Evolutionary conservation across 169 alveolate genomes (phyloP).

Genomic region (Cryptosporidium parvum): DNA sequence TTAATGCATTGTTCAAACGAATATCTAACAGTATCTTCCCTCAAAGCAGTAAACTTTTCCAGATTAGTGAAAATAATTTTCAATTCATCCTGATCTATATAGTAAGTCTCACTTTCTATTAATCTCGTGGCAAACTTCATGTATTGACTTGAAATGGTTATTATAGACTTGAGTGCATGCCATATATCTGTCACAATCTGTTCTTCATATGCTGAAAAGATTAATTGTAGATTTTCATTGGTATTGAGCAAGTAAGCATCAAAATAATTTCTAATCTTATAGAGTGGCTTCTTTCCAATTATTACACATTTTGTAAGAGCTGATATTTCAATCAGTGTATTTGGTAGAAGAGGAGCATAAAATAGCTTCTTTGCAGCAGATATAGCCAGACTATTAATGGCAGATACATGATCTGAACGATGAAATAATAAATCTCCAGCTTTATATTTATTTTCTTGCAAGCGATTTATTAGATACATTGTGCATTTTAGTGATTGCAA

Average conservation of each 20-base stretch:
- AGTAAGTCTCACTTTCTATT: neutral
- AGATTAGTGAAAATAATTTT: neutral
- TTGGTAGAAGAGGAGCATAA: slow-evolving; percentile 7
- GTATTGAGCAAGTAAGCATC: neutral
- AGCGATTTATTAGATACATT: slow-evolving; percentile 5
- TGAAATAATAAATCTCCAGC: slow-evolving; percentile 51
- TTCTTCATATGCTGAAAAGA: neutral
- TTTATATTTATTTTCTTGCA: slow-evolving; percentile 1
- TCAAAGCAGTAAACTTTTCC: neutral
- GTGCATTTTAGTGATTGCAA: slow-evolving; percentile 24
- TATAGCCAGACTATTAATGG: neutral
- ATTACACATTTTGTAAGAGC: neutral
- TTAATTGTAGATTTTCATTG: neutral
- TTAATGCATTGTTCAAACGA: slow-evolving; percentile 13
- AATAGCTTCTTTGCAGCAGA: slow-evolving; percentile 1
- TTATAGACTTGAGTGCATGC: neutral
- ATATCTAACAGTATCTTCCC: neutral
- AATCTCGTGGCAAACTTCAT: neutral
- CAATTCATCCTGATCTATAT: neutral
- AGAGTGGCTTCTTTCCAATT: neutral
- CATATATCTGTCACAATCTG: neutral
- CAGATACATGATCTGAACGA: neutral
- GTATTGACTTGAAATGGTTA: slow-evolving; percentile 1
- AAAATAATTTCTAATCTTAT: neutral
- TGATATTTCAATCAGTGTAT: slow-evolving; percentile 23